Base-by-base conservation (phyloP, 2,329 filamentous ascomycete genomes). In the Phaeosphaeria sp. region DNA sequence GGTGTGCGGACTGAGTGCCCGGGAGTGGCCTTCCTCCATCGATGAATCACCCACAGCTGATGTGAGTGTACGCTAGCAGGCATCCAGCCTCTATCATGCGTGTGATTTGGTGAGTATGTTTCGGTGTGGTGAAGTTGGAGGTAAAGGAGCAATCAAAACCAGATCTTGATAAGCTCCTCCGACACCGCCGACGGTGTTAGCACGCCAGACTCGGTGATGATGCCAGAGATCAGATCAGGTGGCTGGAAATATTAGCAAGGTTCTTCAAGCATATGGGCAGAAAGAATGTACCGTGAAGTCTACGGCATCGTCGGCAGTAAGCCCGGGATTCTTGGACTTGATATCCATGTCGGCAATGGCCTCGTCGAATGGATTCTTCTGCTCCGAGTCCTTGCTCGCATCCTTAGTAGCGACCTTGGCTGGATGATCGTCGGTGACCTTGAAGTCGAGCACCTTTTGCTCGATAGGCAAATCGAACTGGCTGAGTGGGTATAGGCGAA, bases 381-480 rank as follows among this genome's bases (percentile, higher is more conserved):
- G 49, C 25, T 66, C 59, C 30, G 47, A 48, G 42, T 57, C 57
- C 42, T 63, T 62, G 17, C 15, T 18, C 13, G n/a, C 42, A 21
- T 44, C 42, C 15, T 44, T 44, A 6, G 18, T 21, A 44, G 4
- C 42, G 30, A 15, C 30, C 30, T 36, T 36, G 52, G 17, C 54
- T 55, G 49, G 46, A 48, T 33, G 50, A 6, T 77, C 75, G 13
- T 83, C 80, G 41, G 80, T 81, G 5, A 86, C 87, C 67, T 83
- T 83, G 75, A 95, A 96, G 49, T 91, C 87, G 58, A 95, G 83
- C 15, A 96, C 85, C 33, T 87, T 84, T 77, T 97, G 92, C 72
- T 90, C 85, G 64, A 96, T 88, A 0, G 91, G 91, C 57, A 96
- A 81, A 72, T 95, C 91, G 58, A 89, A 87, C 78, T 97, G 92